Conservation (phyloP, 108 stramenopile genomes). For the Cafeteria roenbergensis region DNA sequence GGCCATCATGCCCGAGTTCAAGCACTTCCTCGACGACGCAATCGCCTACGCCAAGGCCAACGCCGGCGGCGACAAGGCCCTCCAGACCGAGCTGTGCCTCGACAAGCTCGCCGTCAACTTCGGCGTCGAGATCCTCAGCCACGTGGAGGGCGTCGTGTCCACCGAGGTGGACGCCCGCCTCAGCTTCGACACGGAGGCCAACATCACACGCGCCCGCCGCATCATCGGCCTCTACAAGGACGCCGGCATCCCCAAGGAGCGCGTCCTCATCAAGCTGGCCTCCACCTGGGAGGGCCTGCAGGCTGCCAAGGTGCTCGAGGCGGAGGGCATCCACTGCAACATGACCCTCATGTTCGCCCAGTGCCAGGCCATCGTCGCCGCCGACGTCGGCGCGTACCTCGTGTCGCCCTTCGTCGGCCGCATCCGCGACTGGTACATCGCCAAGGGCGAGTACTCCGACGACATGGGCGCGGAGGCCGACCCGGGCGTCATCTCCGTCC, state of each 20-base stretch:
- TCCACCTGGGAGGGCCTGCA: slow-evolving; percentile 96
- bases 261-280: slow-evolving; percentile 89
- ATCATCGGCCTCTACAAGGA: slow-evolving; percentile 77
- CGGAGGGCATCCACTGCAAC: slow-evolving; percentile 83
- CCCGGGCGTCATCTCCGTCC: slow-evolving; percentile 70
- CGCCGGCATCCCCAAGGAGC: slow-evolving; percentile 54
- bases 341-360: slow-evolving; percentile 82
- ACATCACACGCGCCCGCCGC: slow-evolving; percentile 60
- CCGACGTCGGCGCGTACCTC: slow-evolving; percentile 76
- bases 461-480: slow-evolving; percentile 61
- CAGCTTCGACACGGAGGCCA: slow-evolving; percentile 71
- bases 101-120: slow-evolving; percentile 87
- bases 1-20: slow-evolving; percentile 62
- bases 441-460: slow-evolving; percentile 45
- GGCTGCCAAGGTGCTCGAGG: slow-evolving; percentile 71
- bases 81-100: slow-evolving; percentile 52
- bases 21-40: slow-evolving; percentile 58
- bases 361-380: slow-evolving; percentile 81
- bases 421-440: slow-evolving; percentile 85
- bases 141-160: slow-evolving; percentile 79
- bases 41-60: slow-evolving; percentile 56
- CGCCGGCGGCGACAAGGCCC: slow-evolving; percentile 44
- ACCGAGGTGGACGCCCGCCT: slow-evolving; percentile 92
- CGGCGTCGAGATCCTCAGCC: slow-evolving; percentile 59
- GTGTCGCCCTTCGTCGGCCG: slow-evolving; percentile 94